Base-by-base conservation (phyloP, 305 asterid genomes). In the Fraxinus dipetala region DNA sequence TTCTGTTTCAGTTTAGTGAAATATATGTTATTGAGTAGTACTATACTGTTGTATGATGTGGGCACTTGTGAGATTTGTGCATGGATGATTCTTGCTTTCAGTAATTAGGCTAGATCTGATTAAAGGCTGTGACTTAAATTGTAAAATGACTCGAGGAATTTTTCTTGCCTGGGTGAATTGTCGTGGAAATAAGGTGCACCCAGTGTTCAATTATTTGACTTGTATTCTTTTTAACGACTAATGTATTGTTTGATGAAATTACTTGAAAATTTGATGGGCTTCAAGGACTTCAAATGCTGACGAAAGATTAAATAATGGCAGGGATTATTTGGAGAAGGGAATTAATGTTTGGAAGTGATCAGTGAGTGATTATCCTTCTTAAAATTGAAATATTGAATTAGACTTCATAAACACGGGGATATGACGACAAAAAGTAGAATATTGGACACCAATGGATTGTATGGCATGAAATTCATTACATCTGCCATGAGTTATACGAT, bases 61-160 rank as follows among this genome's bases (percentile, higher is more conserved):
- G 40, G 24, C 16, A 20, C 6, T 24, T 24, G 63, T 16, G 32
- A 20, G 72, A 63, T 56, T 56, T 56, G 11, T 56, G 67, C 67
- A 56, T 18, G 67, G 72, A 3, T 24, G 31, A 63, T 63, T 22
- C 72, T 24, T 22, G 34, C 31, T 10, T 22, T 22, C 11, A 10
- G 16, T 24, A 22, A 24, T 63, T 63, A 72, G 63, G 43, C 35
- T 81, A 81, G 86, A 84, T 84, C 87, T 82, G 80, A 81, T 56
- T 30, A 10, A 40, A 79, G 31, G 79, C 10, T 14, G 77, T 36
- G 16, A 18, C 82, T 83, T 82, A 72, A 54, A 78, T 30, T 43
- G 34, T 32, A 31, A 32, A 20, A 22, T 32, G 30, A 61, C 81
- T 2, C 5, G 59, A 82, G 75, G 75, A 40, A 40, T 10, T 40